These are phyloP conservation scores for Sideroxylon spinosum DNA, from an alignment of 179 eudicot genomes.

Conservation along the genomic window DNA sequence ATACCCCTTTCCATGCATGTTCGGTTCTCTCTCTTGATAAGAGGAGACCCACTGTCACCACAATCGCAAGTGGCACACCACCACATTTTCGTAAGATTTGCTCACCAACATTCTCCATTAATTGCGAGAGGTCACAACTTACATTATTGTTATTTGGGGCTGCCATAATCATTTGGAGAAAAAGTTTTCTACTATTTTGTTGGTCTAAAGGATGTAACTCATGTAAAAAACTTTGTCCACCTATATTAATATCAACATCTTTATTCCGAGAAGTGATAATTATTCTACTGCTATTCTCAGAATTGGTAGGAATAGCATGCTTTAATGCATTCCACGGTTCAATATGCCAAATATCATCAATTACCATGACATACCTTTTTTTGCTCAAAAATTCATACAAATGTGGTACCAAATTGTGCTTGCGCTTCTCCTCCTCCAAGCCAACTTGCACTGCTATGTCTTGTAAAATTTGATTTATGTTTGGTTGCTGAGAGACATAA, in stretches of 20 bases:
- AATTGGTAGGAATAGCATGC: background rate
- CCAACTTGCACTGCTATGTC: background rate
- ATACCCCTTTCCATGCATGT: constrained; percentile 1
- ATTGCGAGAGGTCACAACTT: background rate
- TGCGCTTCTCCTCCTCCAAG: background rate
- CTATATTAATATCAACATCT: background rate
- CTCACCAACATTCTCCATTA: background rate
- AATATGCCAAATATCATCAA: background rate
- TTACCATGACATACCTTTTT: background rate
- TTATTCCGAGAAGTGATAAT: constrained; percentile 6
- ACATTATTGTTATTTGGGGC: background rate
- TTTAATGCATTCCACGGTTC: constrained; percentile 3
- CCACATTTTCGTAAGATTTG: constrained; percentile 2
- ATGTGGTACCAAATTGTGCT: background rate
- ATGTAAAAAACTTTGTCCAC: constrained; percentile 12
- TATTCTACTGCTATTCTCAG: constrained; percentile 5
- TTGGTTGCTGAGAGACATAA: constrained; percentile 19
- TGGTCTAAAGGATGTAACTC: background rate
- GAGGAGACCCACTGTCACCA: constrained; percentile 9
- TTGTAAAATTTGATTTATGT: background rate
- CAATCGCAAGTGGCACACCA: constrained; percentile 24
- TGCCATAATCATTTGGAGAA: background rate
- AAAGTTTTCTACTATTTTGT: constrained; percentile 9
- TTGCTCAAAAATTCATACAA: background rate
- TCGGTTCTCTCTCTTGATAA: background rate